These are phyloP conservation scores for Aspergillus hortae DNA, from an alignment of 2,329 filamentous ascomycete species.

Conservation along the genomic window DNA sequence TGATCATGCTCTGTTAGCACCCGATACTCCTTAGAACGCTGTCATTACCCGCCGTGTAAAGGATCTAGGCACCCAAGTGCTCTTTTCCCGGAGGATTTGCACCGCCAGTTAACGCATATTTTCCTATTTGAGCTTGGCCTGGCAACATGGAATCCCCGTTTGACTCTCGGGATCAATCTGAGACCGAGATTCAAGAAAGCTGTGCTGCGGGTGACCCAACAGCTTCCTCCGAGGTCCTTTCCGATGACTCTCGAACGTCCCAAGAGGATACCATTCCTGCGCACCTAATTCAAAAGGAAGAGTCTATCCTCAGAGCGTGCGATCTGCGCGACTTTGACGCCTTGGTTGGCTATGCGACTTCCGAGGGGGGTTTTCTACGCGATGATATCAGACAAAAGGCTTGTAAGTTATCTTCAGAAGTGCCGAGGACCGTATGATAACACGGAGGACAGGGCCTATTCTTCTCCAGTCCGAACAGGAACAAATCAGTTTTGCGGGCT, in stretches of 20 bases:
- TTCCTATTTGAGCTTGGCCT: too few species aligned
- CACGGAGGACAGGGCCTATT: constrained; percentile 44
- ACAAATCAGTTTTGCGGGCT: constrained; percentile 34
- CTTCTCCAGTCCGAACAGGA: constrained; percentile 41
- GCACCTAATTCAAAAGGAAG: constrained; percentile 36
- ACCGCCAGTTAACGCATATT: too few species aligned
- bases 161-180: neutral
- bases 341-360: constrained; percentile 58
- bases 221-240: neutral
- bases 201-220: constrained; percentile 6
- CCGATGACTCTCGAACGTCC: constrained; percentile 1
- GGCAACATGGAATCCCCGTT: constrained; percentile 1
- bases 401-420: constrained; percentile 58
- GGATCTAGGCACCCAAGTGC: too few species aligned
- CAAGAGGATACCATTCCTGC: constrained; percentile 5
- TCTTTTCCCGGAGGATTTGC: too few species aligned
- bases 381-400: constrained; percentile 68
- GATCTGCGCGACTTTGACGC: constrained; percentile 52
- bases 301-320: constrained; percentile 59
- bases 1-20: too few species aligned
- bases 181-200: neutral
- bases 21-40: too few species aligned
- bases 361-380: constrained; percentile 63
- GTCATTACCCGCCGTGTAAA: too few species aligned
- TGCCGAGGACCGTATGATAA: neutral